phyloP scores from a whole-genome alignment of 176 grass and related monocot species.

The Otatea glauca region DNA sequence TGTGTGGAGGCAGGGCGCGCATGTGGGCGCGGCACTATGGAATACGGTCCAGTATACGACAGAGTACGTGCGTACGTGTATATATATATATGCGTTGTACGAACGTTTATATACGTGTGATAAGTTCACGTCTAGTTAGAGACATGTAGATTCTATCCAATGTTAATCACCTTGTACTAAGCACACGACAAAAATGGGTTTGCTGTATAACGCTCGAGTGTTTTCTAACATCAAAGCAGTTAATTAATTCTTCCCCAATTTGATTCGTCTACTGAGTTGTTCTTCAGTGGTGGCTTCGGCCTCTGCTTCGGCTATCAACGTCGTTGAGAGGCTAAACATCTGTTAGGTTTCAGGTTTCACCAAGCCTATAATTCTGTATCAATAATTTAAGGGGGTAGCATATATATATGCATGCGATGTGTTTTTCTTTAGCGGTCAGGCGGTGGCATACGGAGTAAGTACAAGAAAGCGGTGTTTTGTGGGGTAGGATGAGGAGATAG shows the following conservation, averaged over 20 bases:
- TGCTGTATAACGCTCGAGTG: not conserved
- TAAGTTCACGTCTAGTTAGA: not conserved
- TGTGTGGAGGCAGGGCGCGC: slow-evolving; percentile 52
- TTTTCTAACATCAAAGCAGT: not conserved
- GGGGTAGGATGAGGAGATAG: too few species aligned
- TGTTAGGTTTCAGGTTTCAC: not conserved
- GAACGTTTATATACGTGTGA: not conserved
- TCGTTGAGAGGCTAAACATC: not conserved
- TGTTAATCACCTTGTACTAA: not conserved
- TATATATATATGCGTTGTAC: not conserved
- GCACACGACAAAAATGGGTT: not conserved
- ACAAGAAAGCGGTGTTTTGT: too few species aligned
- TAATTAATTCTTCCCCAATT: not conserved
- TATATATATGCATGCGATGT: too few species aligned
- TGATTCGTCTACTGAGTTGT: not conserved
- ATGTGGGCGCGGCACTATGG: slow-evolving; percentile 25
- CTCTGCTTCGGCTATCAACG: not conserved
- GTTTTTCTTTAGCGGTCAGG: too few species aligned
- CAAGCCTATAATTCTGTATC: too few species aligned
- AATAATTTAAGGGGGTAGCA: too few species aligned
- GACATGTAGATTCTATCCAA: not conserved
- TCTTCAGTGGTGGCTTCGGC: not conserved
- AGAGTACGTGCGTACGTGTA: not conserved
- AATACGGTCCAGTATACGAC: slow-evolving; percentile 1
- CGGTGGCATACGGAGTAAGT: too few species aligned